Evolutionary conservation across 192 early-diverging fungal species (phyloP).

Genomic region (Linnemannia zychae): DNA sequence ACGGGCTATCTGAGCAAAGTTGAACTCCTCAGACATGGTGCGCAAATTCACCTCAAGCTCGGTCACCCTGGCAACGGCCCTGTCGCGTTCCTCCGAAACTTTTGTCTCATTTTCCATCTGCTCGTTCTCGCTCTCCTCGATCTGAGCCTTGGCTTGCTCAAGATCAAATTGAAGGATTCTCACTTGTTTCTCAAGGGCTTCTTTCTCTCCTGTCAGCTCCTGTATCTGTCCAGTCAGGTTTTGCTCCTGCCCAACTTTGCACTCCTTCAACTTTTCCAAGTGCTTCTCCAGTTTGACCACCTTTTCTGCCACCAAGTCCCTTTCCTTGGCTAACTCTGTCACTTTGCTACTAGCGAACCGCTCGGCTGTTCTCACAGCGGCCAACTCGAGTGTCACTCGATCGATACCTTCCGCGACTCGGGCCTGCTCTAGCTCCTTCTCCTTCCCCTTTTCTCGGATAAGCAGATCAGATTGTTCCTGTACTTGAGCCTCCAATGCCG

Average conservation of each 20-base stretch:
- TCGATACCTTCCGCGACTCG: slow-evolving; percentile 45
- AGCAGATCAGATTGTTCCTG: slow-evolving; percentile 48
- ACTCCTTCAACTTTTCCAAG: slow-evolving; percentile 35
- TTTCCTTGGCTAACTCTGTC: slow-evolving; percentile 45
- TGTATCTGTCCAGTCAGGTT: slow-evolving; percentile 37
- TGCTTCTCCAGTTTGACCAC: slow-evolving; percentile 34
- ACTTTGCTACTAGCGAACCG: slow-evolving; percentile 47
- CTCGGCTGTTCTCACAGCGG: slow-evolving; percentile 40
- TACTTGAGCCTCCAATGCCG: slow-evolving; percentile 38
- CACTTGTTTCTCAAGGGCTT: slow-evolving; percentile 8
- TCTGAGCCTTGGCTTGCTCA: not conserved
- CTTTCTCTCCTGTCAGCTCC: slow-evolving; percentile 18
- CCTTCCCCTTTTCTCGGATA: slow-evolving; percentile 42
- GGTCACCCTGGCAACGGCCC: not conserved
- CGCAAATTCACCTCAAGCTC: slow-evolving; percentile 6
- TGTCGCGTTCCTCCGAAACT: not conserved
- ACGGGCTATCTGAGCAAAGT: not conserved
- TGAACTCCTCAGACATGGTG: not conserved
- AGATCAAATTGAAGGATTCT: not conserved
- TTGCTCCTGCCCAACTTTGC: slow-evolving; percentile 45
- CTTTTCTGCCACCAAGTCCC: slow-evolving; percentile 36
- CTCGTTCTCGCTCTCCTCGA: not conserved
- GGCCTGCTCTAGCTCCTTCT: slow-evolving; percentile 40
- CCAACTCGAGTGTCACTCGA: slow-evolving; percentile 35
- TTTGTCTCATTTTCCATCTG: not conserved